A percentile compares a stretch with the other conserved stretches of the same genome.
These are phyloP conservation scores for Pulveroboletus ravenelii DNA, from an alignment of 768 basidiomycete genomes.

Conservation along the genomic window DNA sequence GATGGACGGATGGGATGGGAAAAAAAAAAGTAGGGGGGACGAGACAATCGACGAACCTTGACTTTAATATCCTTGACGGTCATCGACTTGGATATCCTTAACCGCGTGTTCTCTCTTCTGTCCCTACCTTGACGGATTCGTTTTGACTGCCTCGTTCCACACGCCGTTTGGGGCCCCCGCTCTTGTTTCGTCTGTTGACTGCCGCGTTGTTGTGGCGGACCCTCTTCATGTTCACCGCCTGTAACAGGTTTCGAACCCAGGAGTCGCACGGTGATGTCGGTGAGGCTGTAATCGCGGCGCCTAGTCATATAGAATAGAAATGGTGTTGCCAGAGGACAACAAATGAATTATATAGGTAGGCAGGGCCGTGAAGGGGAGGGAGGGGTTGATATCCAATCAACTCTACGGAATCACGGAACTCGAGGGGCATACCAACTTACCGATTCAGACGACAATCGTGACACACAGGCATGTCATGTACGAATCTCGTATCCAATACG, in stretches of 20 bases:
- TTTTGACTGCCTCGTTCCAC: conserved; percentile 60
- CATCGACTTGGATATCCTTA: conserved; percentile 58
- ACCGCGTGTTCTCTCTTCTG: conserved; percentile 43
- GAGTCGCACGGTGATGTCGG: conserved; percentile 59
- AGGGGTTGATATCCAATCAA: conserved; percentile 1
- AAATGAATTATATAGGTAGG: conserved; percentile 1
- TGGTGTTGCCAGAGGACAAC: conserved; percentile 12
- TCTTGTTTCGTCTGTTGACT: conserved; percentile 28
- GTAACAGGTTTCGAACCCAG: conserved; percentile 32
- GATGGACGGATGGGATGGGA: neutral
- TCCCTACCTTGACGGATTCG: conserved; percentile 60
- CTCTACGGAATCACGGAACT: conserved; percentile 8
- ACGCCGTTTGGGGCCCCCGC: conserved; percentile 34
- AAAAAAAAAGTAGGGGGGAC: neutral
- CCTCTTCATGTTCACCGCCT: conserved; percentile 25
- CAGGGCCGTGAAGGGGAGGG: neutral
- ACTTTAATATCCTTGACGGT: conserved; percentile 78
- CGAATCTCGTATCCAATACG: conserved; percentile 35
- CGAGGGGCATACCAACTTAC: conserved; percentile 32
- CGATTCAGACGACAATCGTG: conserved; percentile 54
- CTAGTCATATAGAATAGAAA: conserved; percentile 20
- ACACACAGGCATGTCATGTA: conserved; percentile 53
- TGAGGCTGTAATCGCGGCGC: conserved; percentile 47
- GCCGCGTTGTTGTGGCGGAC: conserved; percentile 19
- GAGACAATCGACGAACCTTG: conserved; percentile 40